These are phyloP conservation scores for Arachis stenosperma DNA, from an alignment of 306 rosid species.

Conservation along the genomic window DNA sequence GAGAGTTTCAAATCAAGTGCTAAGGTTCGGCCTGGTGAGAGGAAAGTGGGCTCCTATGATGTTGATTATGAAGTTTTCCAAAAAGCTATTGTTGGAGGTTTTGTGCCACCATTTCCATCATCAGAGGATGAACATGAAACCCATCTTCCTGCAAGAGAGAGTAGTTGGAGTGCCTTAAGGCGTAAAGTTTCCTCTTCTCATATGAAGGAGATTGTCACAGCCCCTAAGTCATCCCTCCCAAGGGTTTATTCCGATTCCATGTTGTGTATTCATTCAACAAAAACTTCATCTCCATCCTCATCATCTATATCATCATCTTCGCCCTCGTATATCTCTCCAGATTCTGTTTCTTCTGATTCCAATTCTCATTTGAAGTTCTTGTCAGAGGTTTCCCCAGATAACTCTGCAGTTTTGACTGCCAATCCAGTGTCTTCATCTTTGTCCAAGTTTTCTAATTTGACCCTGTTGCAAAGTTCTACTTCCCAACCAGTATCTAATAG, in stretches of 20 bases:
- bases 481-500: slow-evolving; percentile 48
- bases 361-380: slow-evolving; percentile 63
- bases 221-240: slow-evolving; percentile 68
- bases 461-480: slow-evolving; percentile 55
- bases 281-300: slow-evolving; percentile 63
- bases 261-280: slow-evolving; percentile 63
- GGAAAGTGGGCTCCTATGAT: slow-evolving; percentile 67
- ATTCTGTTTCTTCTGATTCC: slow-evolving; percentile 82
- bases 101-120: slow-evolving; percentile 92
- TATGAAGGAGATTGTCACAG: slow-evolving; percentile 78
- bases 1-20: slow-evolving; percentile 45
- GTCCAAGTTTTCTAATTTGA: slow-evolving; percentile 62
- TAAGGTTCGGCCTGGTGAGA: slow-evolving; percentile 57
- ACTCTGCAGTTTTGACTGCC: slow-evolving; percentile 53
- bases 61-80: slow-evolving; percentile 89
- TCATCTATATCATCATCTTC: slow-evolving; percentile 64
- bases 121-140: slow-evolving; percentile 78
- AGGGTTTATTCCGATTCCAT: slow-evolving; percentile 85
- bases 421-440: slow-evolving; percentile 53
- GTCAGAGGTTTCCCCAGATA: slow-evolving; percentile 74
- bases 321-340: slow-evolving; percentile 76
- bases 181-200: slow-evolving; percentile 72
- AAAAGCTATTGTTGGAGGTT: slow-evolving; percentile 85
- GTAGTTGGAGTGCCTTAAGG: slow-evolving; percentile 86
- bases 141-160: slow-evolving; percentile 94